A percentile compares a stretch with the other conserved stretches of the same genome.
Conservation (phyloP, 2,329 filamentous ascomycete genomes). For the Dothistroma pini region DNA sequence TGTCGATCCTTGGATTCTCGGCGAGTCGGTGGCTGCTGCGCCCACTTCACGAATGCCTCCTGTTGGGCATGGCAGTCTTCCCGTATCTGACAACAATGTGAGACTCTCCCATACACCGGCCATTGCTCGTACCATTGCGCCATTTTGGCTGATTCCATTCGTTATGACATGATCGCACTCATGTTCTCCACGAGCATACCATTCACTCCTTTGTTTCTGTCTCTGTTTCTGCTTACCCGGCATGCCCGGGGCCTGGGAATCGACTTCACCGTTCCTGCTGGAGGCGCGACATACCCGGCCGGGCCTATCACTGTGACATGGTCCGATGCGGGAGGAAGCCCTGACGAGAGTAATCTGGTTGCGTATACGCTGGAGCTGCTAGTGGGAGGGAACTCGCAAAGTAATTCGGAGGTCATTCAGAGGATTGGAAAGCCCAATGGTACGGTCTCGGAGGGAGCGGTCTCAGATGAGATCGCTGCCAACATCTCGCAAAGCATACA, state of each 20-base stretch:
- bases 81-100: slow-evolving; percentile 1
- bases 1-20: slow-evolving; percentile 6
- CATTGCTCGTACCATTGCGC: neutral
- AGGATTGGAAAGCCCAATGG: slow-evolving; percentile 17
- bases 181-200: slow-evolving; percentile 8
- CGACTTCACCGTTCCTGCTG: slow-evolving; percentile 17
- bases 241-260: slow-evolving; percentile 17
- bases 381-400: slow-evolving; percentile 20
- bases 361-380: slow-evolving; percentile 20
- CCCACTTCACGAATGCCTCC: slow-evolving; percentile 1
- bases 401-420: slow-evolving; percentile 18
- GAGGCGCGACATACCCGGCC: slow-evolving; percentile 19
- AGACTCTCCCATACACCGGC: neutral
- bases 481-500: slow-evolving; percentile 19
- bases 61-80: neutral
- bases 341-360: slow-evolving; percentile 15
- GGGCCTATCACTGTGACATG: slow-evolving; percentile 19
- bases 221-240: slow-evolving; percentile 12
- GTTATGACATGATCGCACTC: slow-evolving; percentile 7
- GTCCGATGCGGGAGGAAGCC: slow-evolving; percentile 20
- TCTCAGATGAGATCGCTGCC: slow-evolving; percentile 14
- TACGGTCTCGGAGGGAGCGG: slow-evolving; percentile 10
- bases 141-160: slow-evolving; percentile 1
- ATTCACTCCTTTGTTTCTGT: slow-evolving; percentile 16
- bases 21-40: neutral